phyloP scores from a whole-genome alignment of 2,329 filamentous ascomycete species.

The Clonostachys chloroleuca region DNA sequence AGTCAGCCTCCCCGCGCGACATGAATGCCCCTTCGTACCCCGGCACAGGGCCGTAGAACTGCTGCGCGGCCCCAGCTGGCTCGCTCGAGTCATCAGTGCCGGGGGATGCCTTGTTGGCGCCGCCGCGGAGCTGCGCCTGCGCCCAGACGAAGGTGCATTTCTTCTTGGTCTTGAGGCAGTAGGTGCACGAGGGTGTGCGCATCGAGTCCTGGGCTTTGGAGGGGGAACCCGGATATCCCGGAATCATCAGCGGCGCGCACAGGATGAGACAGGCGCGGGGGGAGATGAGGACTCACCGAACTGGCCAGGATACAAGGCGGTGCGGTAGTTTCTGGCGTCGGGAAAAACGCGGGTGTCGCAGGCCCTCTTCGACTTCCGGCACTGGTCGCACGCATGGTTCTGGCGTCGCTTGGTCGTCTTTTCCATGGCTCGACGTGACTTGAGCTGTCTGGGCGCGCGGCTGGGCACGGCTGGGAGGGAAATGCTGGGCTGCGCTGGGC shows the following conservation, averaged over 20 bases:
- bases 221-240: not conserved
- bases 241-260: not conserved
- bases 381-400: slow-evolving; percentile 13
- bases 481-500: no score
- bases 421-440: no score
- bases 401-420: no score
- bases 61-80: no score
- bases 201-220: not conserved
- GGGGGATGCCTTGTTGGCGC: not conserved
- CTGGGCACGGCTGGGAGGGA: no score
- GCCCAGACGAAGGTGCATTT: slow-evolving; percentile 19
- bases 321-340: no score
- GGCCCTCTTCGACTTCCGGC: slow-evolving; percentile 13
- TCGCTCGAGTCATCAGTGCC: not conserved
- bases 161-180: slow-evolving; percentile 20
- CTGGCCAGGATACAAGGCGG: no score
- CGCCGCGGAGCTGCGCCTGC: slow-evolving; percentile 4
- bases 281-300: not conserved
- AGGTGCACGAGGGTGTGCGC: slow-evolving; percentile 12
- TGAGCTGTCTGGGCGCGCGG: no score
- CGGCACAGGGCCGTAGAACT: no score
- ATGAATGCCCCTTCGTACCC: no score
- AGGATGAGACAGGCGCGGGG: not conserved
- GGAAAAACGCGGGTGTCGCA: slow-evolving; percentile 8
- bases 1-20: no score